Conservation (phyloP, 2,329 filamentous ascomycete genomes). For the Fusarium gaditjirri region DNA sequence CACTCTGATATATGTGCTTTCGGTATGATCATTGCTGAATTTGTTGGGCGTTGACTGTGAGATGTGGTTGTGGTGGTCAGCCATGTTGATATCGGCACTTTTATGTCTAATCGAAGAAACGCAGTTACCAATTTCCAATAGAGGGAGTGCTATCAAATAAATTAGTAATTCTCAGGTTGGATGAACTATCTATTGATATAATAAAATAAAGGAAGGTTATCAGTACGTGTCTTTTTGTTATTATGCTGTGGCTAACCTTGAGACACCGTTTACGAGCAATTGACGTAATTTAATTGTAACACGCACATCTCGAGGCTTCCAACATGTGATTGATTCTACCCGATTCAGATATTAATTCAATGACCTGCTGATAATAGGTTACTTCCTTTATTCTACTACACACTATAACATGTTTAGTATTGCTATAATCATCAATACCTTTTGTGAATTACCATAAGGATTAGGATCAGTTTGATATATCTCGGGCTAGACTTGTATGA, state of each 20-base stretch:
- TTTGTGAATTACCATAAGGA: too few species aligned
- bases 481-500: background rate
- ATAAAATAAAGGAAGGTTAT: background rate
- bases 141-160: background rate
- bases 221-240: background rate
- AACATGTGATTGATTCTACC: conserved; percentile 21
- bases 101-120: background rate
- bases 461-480: too few species aligned
- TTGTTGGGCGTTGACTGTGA: background rate
- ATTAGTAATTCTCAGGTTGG: too few species aligned
- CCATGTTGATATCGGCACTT: background rate
- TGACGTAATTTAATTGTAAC: conserved; percentile 17
- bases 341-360: background rate
- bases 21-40: background rate
- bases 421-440: too few species aligned
- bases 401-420: too few species aligned
- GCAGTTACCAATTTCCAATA: background rate
- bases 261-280: conserved; percentile 14
- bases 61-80: background rate
- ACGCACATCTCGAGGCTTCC: background rate
- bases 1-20: background rate
- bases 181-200: background rate
- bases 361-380: background rate
- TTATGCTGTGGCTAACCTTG: background rate
- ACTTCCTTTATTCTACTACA: too few species aligned